Evolutionary conservation across 768 basidiomycete genomes (phyloP), one percentile per base, ranked within the genome.

Genomic region (Leccinellum rugosiceps): DNA sequence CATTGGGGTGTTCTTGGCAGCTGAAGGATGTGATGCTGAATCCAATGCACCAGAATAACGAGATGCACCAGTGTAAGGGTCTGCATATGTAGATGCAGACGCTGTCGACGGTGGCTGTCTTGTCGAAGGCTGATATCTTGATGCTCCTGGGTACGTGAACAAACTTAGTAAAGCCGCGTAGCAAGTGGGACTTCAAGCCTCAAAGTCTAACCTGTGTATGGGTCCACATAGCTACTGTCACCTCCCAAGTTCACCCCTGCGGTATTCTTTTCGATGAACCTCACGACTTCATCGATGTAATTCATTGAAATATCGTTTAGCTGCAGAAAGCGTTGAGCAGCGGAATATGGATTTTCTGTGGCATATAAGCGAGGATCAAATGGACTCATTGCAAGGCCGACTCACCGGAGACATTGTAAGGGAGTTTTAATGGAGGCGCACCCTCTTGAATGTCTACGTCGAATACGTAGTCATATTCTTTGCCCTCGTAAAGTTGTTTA

Each of bases 391-490:
- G 50, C 13, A 25, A 28, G 23, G 35, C 5, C 38, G 28, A 69
- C 81, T 55, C 60, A 91, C 94, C 95, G 46, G 84, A 82, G 25
- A 83, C 85, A 69, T 98, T 98, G 72, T 92, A 98, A 0, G 96
- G 96, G 21, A 99, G 80, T 68, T 98, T 98, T 61, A 98, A 77
- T 7, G 95, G 87, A 11, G 96, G 95, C 15, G 84, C 85, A 3
- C 94, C 95, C 58, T 97, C 96, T 66, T 92, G 82, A 26, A 98
- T 88, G 66, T 98, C 97, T 34, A 99, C 95, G 67, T 97, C 95
- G 66, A 98, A 98, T n/a, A 99, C 96, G 66, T 97, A 97, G 74
- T 99, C 97, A 68, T 95, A 99, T 74, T 98, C 96, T 68, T 88
- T 87, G 17, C 97, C 97, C 64, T 94, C 74, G 67, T 90, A 88